Percentiles rank a stretch among this genome's conserved stretches.
These are phyloP conservation scores for Tolypocladium album DNA, from an alignment of 2,329 filamentous ascomycete genomes.

Conservation along the genomic window DNA sequence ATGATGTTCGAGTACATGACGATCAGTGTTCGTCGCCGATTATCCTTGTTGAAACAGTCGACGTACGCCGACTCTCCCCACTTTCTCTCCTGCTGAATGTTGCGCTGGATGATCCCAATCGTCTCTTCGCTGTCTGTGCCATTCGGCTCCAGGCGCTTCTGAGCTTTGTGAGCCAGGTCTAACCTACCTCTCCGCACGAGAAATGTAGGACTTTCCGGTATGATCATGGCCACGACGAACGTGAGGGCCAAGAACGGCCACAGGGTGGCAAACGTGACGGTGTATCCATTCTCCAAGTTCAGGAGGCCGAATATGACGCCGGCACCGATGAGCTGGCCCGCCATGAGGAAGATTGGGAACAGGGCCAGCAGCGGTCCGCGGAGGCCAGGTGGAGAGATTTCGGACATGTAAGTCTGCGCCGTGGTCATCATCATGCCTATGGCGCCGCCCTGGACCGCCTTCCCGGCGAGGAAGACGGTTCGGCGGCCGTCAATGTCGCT, in stretches of 20 bases:
- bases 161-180: slow-evolving; percentile 29
- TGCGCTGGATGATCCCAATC: slow-evolving; percentile 32
- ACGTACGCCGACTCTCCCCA: slow-evolving; percentile 21
- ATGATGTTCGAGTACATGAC: slow-evolving; percentile 19
- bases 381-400: slow-evolving; percentile 33
- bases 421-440: slow-evolving; percentile 33
- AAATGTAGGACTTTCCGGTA: slow-evolving; percentile 41
- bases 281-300: slow-evolving; percentile 22
- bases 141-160: slow-evolving; percentile 16
- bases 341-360: slow-evolving; percentile 35
- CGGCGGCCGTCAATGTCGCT: slow-evolving; percentile 15
- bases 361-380: slow-evolving; percentile 36
- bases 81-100: slow-evolving; percentile 29
- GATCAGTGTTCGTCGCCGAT: slow-evolving; percentile 30
- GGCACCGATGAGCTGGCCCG: slow-evolving; percentile 36
- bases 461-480: slow-evolving; percentile 30
- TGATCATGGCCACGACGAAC: slow-evolving; percentile 27
- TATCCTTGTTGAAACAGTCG: slow-evolving; percentile 31
- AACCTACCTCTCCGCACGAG: slow-evolving; percentile 30
- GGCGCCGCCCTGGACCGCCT: slow-evolving; percentile 32
- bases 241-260: slow-evolving; percentile 32
- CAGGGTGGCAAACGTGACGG: slow-evolving; percentile 29
- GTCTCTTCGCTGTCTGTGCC: slow-evolving; percentile 26
- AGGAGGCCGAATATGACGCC: slow-evolving; percentile 25
- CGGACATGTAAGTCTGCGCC: slow-evolving; percentile 37